Base-by-base conservation (phyloP, 805 yeast genomes). In the Metschnikowia bowlesiae region DNA sequence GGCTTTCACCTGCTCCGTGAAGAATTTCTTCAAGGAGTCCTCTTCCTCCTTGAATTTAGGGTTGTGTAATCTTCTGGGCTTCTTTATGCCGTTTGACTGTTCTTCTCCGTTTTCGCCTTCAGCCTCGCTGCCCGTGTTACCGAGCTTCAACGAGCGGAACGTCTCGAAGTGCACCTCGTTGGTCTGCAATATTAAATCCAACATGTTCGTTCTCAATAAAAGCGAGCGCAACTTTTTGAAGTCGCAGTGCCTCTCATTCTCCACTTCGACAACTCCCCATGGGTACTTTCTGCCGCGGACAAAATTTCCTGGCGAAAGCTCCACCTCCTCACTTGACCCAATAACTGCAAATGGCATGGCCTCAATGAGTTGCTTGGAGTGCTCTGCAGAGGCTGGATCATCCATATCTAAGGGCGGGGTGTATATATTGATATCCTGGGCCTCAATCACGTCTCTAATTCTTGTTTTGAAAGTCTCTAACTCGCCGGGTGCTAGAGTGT, bases 1-100 rank as follows among this genome's bases (percentile, higher is more conserved):
- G 44, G 87, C 87, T 74, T 92, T 91, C 53, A 94, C 78, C 75
- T 94, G 97, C 69, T 91, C 97, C 8, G 98, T 92, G 73, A 94
- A 94, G 69, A 87, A 87, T 72, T 87, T 86, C 80, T 94, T 89
- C 65, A 94, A 78, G 33, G 91, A 86, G 67, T 89, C 94, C 71
- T 94, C 99, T 69, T 92, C 98, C 70, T 94, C 97, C 69, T 90
- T 86, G 75, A 87, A 94, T 71, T 89, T 87, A 45, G 98, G 98
- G 69, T 94, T 91, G 62, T 74, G 79, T 47, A 75, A 67, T 63
- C 79, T 69, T 79, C 89, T 67, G 65, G 82, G 72, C 58, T 83
- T 84, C 61, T 69, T 72, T 41, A 61, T 44, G 34, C 65, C 78
- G 31, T 22, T 36, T 49, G 66, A 58, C 18, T 50, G 57, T 11